phyloP scores from a whole-genome alignment of 768 basidiomycete species.

The Boletus sp. region DNA sequence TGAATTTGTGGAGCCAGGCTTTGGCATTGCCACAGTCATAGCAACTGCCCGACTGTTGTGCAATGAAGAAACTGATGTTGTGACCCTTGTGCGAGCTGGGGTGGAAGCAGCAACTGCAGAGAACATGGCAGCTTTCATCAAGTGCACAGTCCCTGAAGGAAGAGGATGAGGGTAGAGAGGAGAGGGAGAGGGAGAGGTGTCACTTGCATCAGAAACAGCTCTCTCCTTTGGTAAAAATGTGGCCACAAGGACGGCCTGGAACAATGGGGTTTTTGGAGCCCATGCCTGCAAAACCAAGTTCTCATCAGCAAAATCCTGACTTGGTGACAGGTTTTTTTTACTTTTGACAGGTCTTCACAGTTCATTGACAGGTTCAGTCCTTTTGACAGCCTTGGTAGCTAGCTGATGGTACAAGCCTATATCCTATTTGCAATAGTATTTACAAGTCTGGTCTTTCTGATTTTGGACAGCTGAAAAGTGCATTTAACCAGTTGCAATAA shows the following conservation, averaged over 20 bases:
- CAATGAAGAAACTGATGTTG: conserved; percentile 91
- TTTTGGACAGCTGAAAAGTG: too few relatives aligned
- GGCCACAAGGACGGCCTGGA: conserved; percentile 76
- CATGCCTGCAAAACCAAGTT: conserved; percentile 54
- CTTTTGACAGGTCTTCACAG: too few relatives aligned
- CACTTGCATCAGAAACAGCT: conserved; percentile 94
- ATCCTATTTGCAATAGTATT: too few relatives aligned
- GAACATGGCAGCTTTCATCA: conserved; percentile 86
- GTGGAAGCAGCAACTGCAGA: conserved; percentile 89
- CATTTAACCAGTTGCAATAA: too few relatives aligned
- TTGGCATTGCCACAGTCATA: conserved; percentile 95
- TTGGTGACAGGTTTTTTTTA: too few relatives aligned
- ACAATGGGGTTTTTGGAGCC: conserved; percentile 57
- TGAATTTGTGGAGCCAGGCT: conserved; percentile 76
- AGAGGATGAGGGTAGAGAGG: not conserved
- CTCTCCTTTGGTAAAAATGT: conserved; percentile 89
- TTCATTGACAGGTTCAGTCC: too few relatives aligned
- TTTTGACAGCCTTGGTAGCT: too few relatives aligned
- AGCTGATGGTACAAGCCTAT: too few relatives aligned
- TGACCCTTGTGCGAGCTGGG: conserved; percentile 83
- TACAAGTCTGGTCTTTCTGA: too few relatives aligned
- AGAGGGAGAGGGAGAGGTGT: conserved; percentile 18
- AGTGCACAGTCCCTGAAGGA: conserved; percentile 79
- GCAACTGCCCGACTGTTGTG: conserved; percentile 87
- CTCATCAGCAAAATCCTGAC: too few relatives aligned